These are phyloP conservation scores for Colletotrichum musae DNA, from an alignment of 2,329 filamentous ascomycete genomes.

Conservation along the genomic window DNA sequence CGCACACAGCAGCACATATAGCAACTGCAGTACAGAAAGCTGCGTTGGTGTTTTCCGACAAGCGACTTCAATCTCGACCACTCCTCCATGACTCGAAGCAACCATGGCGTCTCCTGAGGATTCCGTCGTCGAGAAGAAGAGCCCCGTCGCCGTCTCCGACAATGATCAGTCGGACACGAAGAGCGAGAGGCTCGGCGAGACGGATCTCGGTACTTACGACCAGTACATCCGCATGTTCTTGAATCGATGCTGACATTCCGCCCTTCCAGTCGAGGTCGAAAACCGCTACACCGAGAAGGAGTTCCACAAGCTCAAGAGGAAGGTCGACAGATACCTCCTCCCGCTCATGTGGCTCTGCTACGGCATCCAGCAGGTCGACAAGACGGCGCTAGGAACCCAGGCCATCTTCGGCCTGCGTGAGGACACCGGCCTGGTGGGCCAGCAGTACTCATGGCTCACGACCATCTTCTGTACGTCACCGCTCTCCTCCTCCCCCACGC, in stretches of 20 bases:
- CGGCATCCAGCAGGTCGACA: slow-evolving; percentile 64
- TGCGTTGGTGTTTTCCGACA: too few relatives aligned
- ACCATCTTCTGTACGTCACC: slow-evolving; percentile 50
- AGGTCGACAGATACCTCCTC: slow-evolving; percentile 61
- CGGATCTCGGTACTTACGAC: slow-evolving; percentile 16
- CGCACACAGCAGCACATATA: too few relatives aligned
- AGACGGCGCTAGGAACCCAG: slow-evolving; percentile 57
- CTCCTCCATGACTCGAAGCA: background rate
- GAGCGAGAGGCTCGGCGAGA: slow-evolving; percentile 24
- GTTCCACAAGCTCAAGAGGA: slow-evolving; percentile 55
- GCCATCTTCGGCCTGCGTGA: slow-evolving; percentile 55
- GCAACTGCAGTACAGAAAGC: too few relatives aligned
- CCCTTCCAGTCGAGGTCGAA: slow-evolving; percentile 24
- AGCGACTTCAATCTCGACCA: too few relatives aligned
- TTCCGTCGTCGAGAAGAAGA: slow-evolving; percentile 28
- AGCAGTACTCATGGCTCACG: slow-evolving; percentile 48
- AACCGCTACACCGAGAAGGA: slow-evolving; percentile 53
- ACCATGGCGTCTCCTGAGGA: slow-evolving; percentile 22
- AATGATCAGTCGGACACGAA: slow-evolving; percentile 26
- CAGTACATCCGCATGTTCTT: too few relatives aligned
- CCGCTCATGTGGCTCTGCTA: slow-evolving; percentile 65
- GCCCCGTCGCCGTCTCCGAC: slow-evolving; percentile 13
- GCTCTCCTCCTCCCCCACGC: background rate
- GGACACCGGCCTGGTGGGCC: slow-evolving; percentile 46
- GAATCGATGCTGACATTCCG: background rate